Conservation (phyloP, 2,329 filamentous ascomycete species). For the Fusarium continuum region DNA sequence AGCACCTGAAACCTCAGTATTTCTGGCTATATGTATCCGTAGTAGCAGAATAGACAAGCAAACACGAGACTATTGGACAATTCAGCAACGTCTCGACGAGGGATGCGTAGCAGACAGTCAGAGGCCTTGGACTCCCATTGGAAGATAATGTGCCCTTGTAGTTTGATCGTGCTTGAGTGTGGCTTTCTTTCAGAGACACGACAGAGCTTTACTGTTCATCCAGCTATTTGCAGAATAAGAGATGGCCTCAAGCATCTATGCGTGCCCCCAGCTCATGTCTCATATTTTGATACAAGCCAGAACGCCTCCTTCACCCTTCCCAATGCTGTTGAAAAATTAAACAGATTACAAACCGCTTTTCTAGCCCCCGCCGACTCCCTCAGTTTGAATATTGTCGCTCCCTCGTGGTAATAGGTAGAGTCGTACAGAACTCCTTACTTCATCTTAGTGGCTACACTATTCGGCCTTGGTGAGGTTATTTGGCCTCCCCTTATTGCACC, state of each 20-base stretch:
- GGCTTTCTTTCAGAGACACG: conserved; percentile 20
- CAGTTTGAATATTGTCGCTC: conserved; percentile 20
- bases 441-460: neutral
- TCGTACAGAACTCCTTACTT: conserved; percentile 5
- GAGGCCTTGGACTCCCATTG: conserved; percentile 8
- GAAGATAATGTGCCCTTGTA: neutral
- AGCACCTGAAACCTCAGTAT: conserved; percentile 27
- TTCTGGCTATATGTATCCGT: conserved; percentile 4
- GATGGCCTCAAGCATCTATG: conserved; percentile 7
- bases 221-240: conserved; percentile 25
- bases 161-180: conserved; percentile 18
- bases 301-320: conserved; percentile 33
- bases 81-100: too few relatives aligned
- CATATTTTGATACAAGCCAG: conserved; percentile 29
- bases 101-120: neutral
- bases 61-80: conserved; percentile 11
- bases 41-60: too few relatives aligned
- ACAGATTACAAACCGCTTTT: conserved; percentile 20
- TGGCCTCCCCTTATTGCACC: neutral
- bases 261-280: conserved; percentile 26
- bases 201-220: conserved; percentile 17
- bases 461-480: neutral
- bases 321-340: conserved; percentile 24
- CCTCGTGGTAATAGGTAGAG: conserved; percentile 13
- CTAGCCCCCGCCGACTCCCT: conserved; percentile 7